Evolutionary conservation across 2,329 filamentous ascomycete species (phyloP).

Genomic region (Stemphylium vesicarium): DNA sequence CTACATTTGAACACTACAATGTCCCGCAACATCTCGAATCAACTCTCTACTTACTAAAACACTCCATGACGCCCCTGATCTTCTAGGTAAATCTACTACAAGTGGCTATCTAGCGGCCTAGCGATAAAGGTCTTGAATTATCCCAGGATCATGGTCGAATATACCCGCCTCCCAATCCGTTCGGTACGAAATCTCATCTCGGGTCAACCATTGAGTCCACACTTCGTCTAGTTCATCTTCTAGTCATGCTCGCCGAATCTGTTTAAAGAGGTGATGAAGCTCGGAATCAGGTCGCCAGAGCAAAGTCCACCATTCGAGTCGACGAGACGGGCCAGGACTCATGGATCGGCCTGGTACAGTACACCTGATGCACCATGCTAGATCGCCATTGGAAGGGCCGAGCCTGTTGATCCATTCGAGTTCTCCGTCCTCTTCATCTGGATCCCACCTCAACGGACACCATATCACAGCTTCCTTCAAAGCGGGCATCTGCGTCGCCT

Average conservation of each 20-base stretch:
- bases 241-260: background rate
- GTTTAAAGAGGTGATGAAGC: background rate
- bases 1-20: too few relatives aligned
- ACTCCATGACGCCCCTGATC: too few relatives aligned
- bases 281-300: background rate
- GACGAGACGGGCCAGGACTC: background rate
- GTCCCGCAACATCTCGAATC: too few relatives aligned
- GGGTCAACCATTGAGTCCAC: background rate
- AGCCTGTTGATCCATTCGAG: too few relatives aligned
- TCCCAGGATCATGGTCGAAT: too few relatives aligned
- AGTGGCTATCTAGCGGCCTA: too few relatives aligned
- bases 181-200: background rate
- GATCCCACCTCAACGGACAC: background rate
- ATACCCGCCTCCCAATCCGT: too few relatives aligned
- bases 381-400: background rate
- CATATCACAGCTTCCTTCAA: background rate
- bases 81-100: too few relatives aligned
- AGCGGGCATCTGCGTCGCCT: background rate
- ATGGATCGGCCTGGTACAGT: background rate
- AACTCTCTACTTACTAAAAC: too few relatives aligned
- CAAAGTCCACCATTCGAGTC: background rate
- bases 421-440: too few relatives aligned
- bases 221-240: background rate
- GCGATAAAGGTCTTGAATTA: too few relatives aligned
- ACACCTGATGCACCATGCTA: background rate